A percentile compares a stretch with the other conserved stretches of the same genome.
Evolutionary conservation across 345 rosid genomes (phyloP).

Genomic region (Eucalyptus regnans): DNA sequence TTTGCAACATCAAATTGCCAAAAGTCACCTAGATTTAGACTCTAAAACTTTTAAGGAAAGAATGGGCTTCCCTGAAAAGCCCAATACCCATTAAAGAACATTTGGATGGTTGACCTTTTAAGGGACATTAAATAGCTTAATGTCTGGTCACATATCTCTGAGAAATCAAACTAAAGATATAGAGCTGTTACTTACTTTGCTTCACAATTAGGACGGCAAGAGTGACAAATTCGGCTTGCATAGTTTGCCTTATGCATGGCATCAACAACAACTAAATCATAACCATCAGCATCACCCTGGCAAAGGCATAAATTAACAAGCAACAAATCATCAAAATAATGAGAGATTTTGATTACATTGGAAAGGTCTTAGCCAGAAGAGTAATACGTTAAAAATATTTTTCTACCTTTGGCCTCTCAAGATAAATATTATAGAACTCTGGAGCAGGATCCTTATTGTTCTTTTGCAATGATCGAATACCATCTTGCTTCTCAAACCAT

Average conservation of each 20-base stretch:
- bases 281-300: conserved; percentile 99
- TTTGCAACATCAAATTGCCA: neutral
- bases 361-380: neutral
- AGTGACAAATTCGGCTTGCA: conserved; percentile 99
- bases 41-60: neutral
- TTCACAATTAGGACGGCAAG: conserved; percentile 99
- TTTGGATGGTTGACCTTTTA: neutral
- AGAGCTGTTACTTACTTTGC: conserved; percentile 65
- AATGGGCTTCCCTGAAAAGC: neutral
- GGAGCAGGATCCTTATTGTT: conserved; percentile 96
- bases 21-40: neutral
- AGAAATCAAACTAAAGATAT: neutral
- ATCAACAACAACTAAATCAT: conserved; percentile 98
- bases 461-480: conserved; percentile 90
- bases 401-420: conserved; percentile 97
- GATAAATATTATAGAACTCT: conserved; percentile 97
- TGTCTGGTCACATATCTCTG: neutral
- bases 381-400: neutral
- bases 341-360: neutral
- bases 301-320: conserved; percentile 1
- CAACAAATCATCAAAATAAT: neutral
- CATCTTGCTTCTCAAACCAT: conserved; percentile 99
- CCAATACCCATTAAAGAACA: neutral
- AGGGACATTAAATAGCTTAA: neutral
- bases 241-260: conserved; percentile 99